Evolutionary conservation across 1,139 yeast species (phyloP).

Genomic region (Hansenula lynferdii): DNA sequence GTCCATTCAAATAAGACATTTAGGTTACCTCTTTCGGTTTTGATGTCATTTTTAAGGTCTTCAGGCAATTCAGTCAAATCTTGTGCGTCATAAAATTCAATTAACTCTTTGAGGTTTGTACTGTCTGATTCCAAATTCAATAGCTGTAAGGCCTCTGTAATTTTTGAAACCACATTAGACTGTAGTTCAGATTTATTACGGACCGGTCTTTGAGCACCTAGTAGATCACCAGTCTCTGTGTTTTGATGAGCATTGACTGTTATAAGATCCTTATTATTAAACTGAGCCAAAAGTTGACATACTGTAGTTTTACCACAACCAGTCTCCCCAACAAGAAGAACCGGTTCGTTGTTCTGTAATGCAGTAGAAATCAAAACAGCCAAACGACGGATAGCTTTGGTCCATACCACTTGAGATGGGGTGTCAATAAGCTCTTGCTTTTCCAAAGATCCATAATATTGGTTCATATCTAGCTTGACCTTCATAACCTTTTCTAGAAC

Average conservation of each 20-base stretch:
- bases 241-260: constrained; percentile 95
- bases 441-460: constrained; percentile 39
- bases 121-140: constrained; percentile 4
- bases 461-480: constrained; percentile 71
- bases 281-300: constrained; percentile 76
- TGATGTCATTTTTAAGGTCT: constrained; percentile 23
- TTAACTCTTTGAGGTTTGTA: constrained; percentile 34
- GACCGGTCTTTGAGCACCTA: constrained; percentile 96
- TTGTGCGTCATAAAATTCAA: constrained; percentile 31
- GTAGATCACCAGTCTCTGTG: constrained; percentile 93
- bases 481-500: constrained; percentile 86
- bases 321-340: constrained; percentile 93
- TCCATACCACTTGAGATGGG: constrained; percentile 70
- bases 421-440: constrained; percentile 28
- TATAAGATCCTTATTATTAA: constrained; percentile 47
- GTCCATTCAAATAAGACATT: constrained; percentile 85
- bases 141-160: constrained; percentile 30
- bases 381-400: constrained; percentile 82
- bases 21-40: constrained; percentile 34
- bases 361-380: constrained; percentile 82
- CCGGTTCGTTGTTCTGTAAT: constrained; percentile 78
- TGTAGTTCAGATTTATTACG: constrained; percentile 70
- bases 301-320: constrained; percentile 99
- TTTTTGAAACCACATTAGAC: constrained; percentile 31
- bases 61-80: constrained; percentile 22